Evolutionary conservation across 2,329 filamentous ascomycete species (phyloP).

Genomic region (Hypoxylon sp.): DNA sequence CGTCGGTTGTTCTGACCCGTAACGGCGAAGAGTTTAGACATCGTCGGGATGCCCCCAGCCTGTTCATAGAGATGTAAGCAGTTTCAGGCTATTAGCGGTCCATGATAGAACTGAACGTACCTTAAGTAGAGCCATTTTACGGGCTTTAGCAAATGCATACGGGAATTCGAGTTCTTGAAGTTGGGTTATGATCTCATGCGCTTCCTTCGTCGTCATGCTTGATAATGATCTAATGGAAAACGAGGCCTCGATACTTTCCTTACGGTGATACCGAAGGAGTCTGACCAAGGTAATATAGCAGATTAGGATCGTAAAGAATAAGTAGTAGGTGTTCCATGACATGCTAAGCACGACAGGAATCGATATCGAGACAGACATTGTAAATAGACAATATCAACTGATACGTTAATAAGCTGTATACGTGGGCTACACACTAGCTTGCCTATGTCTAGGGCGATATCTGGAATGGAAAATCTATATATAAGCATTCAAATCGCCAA

Average conservation of each 20-base stretch:
- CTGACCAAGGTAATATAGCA: background rate
- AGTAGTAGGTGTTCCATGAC: background rate
- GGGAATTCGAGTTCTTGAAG: slow-evolving; percentile 11
- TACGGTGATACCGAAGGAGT: background rate
- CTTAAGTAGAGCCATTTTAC: background rate
- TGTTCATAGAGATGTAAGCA: background rate
- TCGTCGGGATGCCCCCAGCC: slow-evolving; percentile 8
- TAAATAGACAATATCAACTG: background rate
- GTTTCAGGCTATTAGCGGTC: background rate
- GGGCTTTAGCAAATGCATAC: background rate
- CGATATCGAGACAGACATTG: background rate
- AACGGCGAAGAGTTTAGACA: slow-evolving; percentile 19
- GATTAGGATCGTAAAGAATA: background rate
- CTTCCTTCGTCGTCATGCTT: slow-evolving; percentile 5
- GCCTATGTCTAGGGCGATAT: background rate
- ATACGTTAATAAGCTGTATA: background rate
- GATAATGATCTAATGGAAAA: background rate
- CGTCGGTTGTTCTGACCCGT: slow-evolving; percentile 10
- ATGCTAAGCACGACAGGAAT: background rate
- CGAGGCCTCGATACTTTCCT: background rate
- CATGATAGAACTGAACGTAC: background rate
- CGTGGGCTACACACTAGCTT: background rate
- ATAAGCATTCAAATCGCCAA: background rate
- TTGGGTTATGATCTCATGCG: background rate
- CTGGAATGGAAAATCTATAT: background rate